These are phyloP conservation scores for Penicillium malachiteum DNA, from an alignment of 495 filamentous ascomycete species.

Conservation along the genomic window DNA sequence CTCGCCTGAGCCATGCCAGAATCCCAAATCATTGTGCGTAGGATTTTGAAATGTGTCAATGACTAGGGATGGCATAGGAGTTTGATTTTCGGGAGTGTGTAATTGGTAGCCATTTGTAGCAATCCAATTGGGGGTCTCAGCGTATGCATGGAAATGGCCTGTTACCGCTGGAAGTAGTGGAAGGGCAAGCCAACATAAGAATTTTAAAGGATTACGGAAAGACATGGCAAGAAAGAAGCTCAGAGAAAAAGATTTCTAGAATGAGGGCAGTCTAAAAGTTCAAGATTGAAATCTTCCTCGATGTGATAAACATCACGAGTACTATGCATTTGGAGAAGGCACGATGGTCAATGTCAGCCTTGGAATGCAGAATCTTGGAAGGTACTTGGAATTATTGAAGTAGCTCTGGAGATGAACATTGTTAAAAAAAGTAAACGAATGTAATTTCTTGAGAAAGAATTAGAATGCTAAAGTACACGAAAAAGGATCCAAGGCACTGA, in stretches of 20 bases:
- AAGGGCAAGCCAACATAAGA: neutral
- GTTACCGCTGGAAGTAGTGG: neutral
- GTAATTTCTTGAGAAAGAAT: too few relatives aligned
- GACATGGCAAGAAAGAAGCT: neutral
- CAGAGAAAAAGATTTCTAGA: neutral
- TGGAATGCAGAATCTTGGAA: too few relatives aligned
- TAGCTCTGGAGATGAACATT: too few relatives aligned
- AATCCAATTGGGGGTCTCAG: slow-evolving; percentile 5
- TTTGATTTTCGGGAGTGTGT: neutral
- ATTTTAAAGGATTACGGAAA: neutral
- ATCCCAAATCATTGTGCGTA: slow-evolving; percentile 60
- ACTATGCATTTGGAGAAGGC: neutral
- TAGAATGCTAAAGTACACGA: too few relatives aligned
- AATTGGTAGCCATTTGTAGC: slow-evolving; percentile 6
- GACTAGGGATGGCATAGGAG: slow-evolving; percentile 39
- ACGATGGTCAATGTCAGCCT: neutral
- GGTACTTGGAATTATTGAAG: too few relatives aligned
- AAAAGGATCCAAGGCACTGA: too few relatives aligned
- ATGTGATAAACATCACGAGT: neutral
- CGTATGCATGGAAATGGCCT: slow-evolving; percentile 1
- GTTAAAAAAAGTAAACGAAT: too few relatives aligned
- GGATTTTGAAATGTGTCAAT: slow-evolving; percentile 63
- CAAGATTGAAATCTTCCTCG: neutral
- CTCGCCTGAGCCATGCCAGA: slow-evolving; percentile 72
- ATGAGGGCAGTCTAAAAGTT: neutral